Evolutionary conservation across 257 asterid genomes (phyloP), one percentile per base, ranked within the genome.

Genomic region (Nicotiana otophora): DNA sequence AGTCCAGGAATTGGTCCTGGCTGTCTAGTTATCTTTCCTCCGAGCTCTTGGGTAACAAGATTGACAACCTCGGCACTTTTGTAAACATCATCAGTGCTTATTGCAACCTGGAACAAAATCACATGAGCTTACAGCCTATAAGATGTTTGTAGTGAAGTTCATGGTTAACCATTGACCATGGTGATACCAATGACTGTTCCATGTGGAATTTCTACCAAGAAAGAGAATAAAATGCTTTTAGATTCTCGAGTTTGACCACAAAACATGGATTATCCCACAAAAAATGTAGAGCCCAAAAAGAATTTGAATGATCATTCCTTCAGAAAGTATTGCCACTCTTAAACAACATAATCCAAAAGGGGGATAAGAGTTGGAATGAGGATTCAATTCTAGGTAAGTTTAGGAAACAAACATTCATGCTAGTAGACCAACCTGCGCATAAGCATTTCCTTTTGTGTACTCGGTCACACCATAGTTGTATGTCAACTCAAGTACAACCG

Each of bases 401-500:
- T 28, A 61, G 1, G 64, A 61, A 61, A n/a, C 14, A 39, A 46
- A 42, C 26, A 26, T 79, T 42, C 78, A 61, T 5, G 74, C n/a
- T 61, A 65, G 26, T 80, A 76, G 80, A 68, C 83, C 72, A 75
- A 96, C 99, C 99, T 96, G 99, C 61, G 99, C 99, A 82, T 94
- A 96, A 17, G 98, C 99, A 89, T 91, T 96, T 86, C 99, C 99
- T 88, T 96, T 94, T 87, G 95, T 92, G 74, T 96, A 96, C 82
- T 96, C 99, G 81, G 97, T 87, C 77, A 94, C 98, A 60, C 98
- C 99, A 83, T 96, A 94, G 80, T 96, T 96, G 91, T 96, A 96
- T 48, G 99, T 96, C 86, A 96, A 86, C 88, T 96, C 99, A 84
- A 96, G 87, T 61, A 93, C 98, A 36, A 89, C 87, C 15, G 99